A percentile compares a stretch with the other conserved stretches of the same genome.
phyloP scores from a whole-genome alignment of 179 eudicot genomes.

The Drosera spatulata region DNA sequence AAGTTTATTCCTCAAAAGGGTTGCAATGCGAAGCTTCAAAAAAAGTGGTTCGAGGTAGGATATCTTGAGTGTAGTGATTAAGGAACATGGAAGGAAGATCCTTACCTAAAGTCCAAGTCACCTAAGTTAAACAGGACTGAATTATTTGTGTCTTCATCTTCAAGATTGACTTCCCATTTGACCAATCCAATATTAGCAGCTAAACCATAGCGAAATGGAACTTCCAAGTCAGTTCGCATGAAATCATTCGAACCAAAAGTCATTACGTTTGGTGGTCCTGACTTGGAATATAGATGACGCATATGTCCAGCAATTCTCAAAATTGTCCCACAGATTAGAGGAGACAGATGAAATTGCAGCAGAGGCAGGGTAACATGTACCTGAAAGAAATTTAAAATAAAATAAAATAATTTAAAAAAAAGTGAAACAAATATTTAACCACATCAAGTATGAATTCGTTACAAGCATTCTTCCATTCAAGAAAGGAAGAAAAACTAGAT shows the following conservation, averaged over 20 bases:
- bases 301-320: constrained; percentile 28
- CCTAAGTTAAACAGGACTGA: constrained; percentile 31
- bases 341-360: constrained; percentile 47
- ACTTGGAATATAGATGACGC: constrained; percentile 18
- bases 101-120: constrained; percentile 47
- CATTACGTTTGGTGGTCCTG: constrained; percentile 10
- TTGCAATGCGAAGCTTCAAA: too few species aligned
- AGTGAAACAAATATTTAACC: neutral
- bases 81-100: neutral
- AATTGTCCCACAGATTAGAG: constrained; percentile 35
- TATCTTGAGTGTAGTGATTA: neutral
- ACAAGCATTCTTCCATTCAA: too few species aligned
- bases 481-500: too few species aligned
- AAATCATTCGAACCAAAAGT: constrained; percentile 9
- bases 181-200: constrained; percentile 31
- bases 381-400: constrained; percentile 29
- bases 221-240: constrained; percentile 17
- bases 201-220: constrained; percentile 30
- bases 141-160: constrained; percentile 36
- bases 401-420: neutral
- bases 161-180: constrained; percentile 47
- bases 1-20: too few species aligned
- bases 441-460: too few species aligned
- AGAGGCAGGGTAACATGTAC: constrained; percentile 33
- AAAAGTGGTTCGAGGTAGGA: neutral